Conservation (phyloP, 1,284 basidiomycete species). For the Ceratobasidium sp. region DNA sequence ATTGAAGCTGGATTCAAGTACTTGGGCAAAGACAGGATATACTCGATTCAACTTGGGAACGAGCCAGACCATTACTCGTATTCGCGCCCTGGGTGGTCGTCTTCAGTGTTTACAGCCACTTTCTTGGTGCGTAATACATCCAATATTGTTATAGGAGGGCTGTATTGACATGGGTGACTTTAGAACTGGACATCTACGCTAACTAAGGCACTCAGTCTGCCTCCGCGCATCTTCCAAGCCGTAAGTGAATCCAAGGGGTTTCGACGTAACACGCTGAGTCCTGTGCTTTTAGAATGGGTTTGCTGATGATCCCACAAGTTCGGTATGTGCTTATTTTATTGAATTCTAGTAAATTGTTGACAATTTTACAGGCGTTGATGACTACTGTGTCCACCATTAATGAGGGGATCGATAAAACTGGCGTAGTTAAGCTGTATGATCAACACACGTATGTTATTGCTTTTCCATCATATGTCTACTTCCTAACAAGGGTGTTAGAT, state of each 20-base stretch:
- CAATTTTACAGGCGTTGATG: conserved; percentile 52
- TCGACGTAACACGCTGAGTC: background rate
- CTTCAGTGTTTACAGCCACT: conserved; percentile 56
- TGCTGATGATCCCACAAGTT: conserved; percentile 56
- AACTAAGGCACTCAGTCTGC: conserved; percentile 54
- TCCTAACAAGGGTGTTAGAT: conserved; percentile 51
- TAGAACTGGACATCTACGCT: conserved; percentile 58
- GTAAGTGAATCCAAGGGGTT: conserved; percentile 44
- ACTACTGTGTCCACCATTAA: conserved; percentile 58
- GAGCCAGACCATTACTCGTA: conserved; percentile 59
- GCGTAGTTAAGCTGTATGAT: conserved; percentile 56
- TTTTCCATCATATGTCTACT: background rate
- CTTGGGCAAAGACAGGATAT: conserved; percentile 57
- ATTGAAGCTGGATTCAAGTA: conserved; percentile 56
- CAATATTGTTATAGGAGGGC: background rate
- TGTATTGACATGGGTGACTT: background rate
- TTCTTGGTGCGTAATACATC: conserved; percentile 54
- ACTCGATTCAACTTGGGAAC: conserved; percentile 59
- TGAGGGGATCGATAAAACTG: conserved; percentile 56
- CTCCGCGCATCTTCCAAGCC: conserved; percentile 57
- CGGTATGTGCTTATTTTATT: conserved; percentile 31
- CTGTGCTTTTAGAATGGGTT: conserved; percentile 49
- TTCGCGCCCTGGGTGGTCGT: conserved; percentile 57
- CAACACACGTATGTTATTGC: conserved; percentile 57
- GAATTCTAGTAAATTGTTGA: background rate